Percentiles rank a stretch among this genome's conserved stretches.
Conservation (phyloP, 768 basidiomycete genomes). For the Suillus decipiens region DNA sequence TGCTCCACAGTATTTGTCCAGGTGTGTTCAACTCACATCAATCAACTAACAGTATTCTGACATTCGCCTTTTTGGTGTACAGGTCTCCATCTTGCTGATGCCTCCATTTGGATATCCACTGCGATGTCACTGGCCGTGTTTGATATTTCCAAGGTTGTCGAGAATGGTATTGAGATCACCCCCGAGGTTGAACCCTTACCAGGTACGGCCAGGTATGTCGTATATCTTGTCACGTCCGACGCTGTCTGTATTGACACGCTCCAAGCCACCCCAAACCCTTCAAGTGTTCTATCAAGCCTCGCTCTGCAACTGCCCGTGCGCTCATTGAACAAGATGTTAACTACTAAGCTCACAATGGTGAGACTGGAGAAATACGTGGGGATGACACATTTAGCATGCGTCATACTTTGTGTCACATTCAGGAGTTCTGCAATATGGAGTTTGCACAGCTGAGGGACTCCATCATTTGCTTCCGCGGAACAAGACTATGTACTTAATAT, state of each 20-base stretch:
- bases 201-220: not conserved
- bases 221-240: not conserved
- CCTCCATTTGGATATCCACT: not conserved
- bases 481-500: not conserved
- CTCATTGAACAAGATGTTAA: not conserved
- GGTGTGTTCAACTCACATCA: not conserved
- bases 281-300: not conserved
- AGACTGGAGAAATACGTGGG: not conserved
- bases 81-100: not conserved
- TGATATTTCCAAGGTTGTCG: not conserved
- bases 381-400: not conserved
- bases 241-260: not conserved
- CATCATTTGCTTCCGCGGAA: not conserved
- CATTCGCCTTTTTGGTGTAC: not conserved
- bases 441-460: not conserved
- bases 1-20: not conserved
- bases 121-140: not conserved
- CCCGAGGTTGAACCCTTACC: not conserved
- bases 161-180: not conserved
- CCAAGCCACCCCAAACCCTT: not conserved
- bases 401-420: not conserved
- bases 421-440: not conserved
- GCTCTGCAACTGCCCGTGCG: not conserved
- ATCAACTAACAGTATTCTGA: not conserved
- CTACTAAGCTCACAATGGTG: not conserved